Evolutionary conservation across 371 early-diverging fungal species (phyloP).

Genomic region (Rhizopus sp.): DNA sequence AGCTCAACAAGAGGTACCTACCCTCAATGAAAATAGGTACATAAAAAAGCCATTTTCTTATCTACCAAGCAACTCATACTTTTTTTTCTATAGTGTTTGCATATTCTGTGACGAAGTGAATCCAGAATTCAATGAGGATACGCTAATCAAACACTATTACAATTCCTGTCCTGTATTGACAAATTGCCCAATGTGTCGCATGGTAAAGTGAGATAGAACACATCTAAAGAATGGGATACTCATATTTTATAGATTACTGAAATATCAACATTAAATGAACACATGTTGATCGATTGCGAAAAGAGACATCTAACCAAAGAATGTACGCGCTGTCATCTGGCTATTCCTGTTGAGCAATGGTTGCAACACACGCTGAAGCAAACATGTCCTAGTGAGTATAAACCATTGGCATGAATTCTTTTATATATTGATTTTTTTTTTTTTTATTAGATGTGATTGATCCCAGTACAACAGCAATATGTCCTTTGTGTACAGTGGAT

Average conservation of each 20-base stretch:
- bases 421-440: constrained; percentile 15
- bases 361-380: constrained; percentile 55
- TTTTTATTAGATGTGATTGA: constrained; percentile 18
- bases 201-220: constrained; percentile 44
- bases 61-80: not conserved
- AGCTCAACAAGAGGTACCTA: not conserved
- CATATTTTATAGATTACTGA: constrained; percentile 64
- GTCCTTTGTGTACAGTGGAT: constrained; percentile 65
- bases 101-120: constrained; percentile 80
- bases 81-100: constrained; percentile 44
- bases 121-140: constrained; percentile 70
- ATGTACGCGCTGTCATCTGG: constrained; percentile 68
- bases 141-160: constrained; percentile 77
- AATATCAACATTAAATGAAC: constrained; percentile 67
- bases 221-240: constrained; percentile 1
- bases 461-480: constrained; percentile 42
- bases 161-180: constrained; percentile 72
- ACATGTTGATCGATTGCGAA: constrained; percentile 71
- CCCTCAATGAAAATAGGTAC: not conserved
- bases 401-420: not conserved
- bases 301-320: constrained; percentile 58
- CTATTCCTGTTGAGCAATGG: constrained; percentile 63
- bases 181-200: constrained; percentile 70
- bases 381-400: constrained; percentile 41
- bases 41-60: not conserved